phyloP scores from a whole-genome alignment of 2,329 filamentous ascomycete species.

The Monilinia vaccinii-corymbosi region DNA sequence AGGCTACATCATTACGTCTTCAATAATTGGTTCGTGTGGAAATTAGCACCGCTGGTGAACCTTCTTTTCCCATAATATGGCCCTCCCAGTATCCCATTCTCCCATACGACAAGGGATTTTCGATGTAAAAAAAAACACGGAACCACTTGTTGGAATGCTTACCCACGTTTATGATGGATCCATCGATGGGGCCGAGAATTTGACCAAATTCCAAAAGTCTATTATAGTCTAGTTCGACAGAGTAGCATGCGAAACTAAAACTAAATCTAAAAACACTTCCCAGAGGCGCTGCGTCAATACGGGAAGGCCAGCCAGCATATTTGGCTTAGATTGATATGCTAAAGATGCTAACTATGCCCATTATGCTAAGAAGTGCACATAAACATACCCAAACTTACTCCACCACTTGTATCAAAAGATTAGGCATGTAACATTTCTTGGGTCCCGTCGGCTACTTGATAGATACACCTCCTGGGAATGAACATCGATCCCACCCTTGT shows the following conservation, averaged over 20 bases:
- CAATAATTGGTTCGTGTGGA: neutral
- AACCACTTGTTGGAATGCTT: neutral
- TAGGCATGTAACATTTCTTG: slow-evolving; percentile 2
- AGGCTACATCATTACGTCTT: neutral
- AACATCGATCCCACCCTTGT: slow-evolving; percentile 8
- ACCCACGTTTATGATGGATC: neutral
- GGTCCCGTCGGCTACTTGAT: slow-evolving; percentile 9
- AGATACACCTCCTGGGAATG: slow-evolving; percentile 2
- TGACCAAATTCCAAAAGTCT: slow-evolving; percentile 5
- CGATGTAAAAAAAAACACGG: neutral
- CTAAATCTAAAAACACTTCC: neutral
- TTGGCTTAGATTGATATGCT: slow-evolving; percentile 4
- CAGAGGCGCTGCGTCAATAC: slow-evolving; percentile 1
- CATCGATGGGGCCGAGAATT: slow-evolving; percentile 5
- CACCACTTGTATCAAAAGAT: slow-evolving; percentile 1
- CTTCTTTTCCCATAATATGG: neutral
- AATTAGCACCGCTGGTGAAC: neutral
- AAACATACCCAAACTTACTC: neutral
- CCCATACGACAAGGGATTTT: neutral
- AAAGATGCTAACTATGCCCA: too few relatives aligned
- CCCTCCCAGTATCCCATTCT: neutral
- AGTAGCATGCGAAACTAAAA: neutral
- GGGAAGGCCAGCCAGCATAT: neutral
- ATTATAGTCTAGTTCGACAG: too few relatives aligned
- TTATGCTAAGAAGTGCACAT: neutral